Evolutionary conservation across 2,329 filamentous ascomycete species (phyloP), one percentile per base, ranked within the genome.

Genomic region (Aspergillus sclerotialis): DNA sequence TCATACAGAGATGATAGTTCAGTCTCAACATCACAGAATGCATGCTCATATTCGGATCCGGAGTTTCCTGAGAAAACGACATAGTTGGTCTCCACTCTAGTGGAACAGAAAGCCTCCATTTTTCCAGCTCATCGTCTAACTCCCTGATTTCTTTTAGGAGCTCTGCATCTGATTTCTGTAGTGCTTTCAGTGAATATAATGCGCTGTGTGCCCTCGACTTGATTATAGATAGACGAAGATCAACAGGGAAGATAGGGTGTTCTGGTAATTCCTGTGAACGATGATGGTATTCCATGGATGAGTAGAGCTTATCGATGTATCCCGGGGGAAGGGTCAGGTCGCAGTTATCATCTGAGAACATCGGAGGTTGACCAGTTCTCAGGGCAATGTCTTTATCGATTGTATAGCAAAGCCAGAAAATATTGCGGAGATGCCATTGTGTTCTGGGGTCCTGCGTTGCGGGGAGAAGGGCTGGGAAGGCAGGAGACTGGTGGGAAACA

Each of bases 301-400:
- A 28, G 25, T 47, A 50, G 4, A 53, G 39, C 4, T 53, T 41
- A 5, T 65, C 61, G 6, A 56, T 47, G 40, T 67, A 67, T 2
- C 52, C 53, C 0, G 60, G 53, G 0, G 72, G 71, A 3, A 76
- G 52, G 0, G 68, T 66, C 10, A 76, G 53, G 43, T 76, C 71
- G 41, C 73, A 76, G 35, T 72, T 67, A 11, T 71, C 66, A 33
- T 75, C 70, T 3, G 56, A 50, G 13, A 76, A 67, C 1, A 61
- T 52, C 1, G 73, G 72, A 0, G 72, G 72, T 30, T 73, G 71
- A 0, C 72, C 71, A 0, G 67, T 72, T 3, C 73, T 65, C 0
- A 78, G 55, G 0, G 70, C 58, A 9, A 76, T 60, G n/a, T 77
- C 73, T 39, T 75, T 77, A 43, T 78, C 74, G 7, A 74, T 52